A percentile compares a stretch with the other conserved stretches of the same genome.
These are phyloP conservation scores for Tetracentron sinense DNA, from an alignment of 164 flowering plant species.

Conservation along the genomic window DNA sequence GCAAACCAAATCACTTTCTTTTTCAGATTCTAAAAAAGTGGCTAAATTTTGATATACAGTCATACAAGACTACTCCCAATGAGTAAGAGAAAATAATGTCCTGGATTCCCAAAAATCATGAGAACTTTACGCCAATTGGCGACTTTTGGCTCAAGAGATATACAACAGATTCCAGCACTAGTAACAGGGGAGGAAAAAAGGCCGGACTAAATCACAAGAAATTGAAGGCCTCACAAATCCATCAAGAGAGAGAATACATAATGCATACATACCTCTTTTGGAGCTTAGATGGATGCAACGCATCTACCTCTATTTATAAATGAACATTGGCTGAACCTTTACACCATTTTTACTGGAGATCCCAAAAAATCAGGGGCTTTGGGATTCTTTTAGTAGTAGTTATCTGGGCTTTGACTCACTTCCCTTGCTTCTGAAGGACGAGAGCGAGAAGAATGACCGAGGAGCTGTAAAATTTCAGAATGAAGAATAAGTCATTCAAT, in stretches of 20 bases:
- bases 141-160: no score
- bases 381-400: constrained; percentile 4
- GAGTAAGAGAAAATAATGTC: no score
- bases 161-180: neutral
- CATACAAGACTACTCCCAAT: no score
- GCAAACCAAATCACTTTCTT: no score
- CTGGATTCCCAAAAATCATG: neutral
- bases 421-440: constrained; percentile 92
- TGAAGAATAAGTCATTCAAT: no score
- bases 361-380: constrained; percentile 5
- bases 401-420: constrained; percentile 82
- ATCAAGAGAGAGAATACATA: constrained; percentile 12
- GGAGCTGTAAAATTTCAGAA: no score
- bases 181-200: neutral
- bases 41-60: no score
- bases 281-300: no score
- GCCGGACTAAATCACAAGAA: constrained; percentile 16
- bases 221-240: constrained; percentile 14
- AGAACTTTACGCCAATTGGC: no score
- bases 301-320: constrained; percentile 22
- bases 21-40: no score
- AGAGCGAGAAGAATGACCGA: constrained; percentile 87
- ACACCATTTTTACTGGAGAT: constrained; percentile 13
- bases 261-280: constrained; percentile 7
- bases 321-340: constrained; percentile 15